Conservation (phyloP, 176 grass and related monocot genomes). For the Zoysia pacifica region DNA sequence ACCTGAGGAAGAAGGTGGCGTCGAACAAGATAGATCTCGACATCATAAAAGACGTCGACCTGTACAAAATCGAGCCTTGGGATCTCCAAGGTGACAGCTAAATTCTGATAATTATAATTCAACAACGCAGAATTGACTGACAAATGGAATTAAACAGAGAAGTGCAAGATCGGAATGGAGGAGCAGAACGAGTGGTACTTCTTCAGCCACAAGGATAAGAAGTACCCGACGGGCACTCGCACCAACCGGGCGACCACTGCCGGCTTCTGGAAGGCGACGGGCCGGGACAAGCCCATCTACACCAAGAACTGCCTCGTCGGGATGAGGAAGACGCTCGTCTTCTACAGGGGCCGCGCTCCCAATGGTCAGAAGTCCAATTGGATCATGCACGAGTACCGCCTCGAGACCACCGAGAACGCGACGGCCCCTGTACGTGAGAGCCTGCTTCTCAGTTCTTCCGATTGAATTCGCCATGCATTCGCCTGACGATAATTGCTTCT, state of each 20-base stretch:
- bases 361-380: constrained; percentile 94
- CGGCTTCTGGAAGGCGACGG: constrained; percentile 99
- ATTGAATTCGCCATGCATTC: not conserved
- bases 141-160: constrained; percentile 40
- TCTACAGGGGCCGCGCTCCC: constrained; percentile 86
- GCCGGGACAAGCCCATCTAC: constrained; percentile 96
- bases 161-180: constrained; percentile 85
- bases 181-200: constrained; percentile 99
- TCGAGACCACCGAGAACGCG: constrained; percentile 83
- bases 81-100: constrained; percentile 72
- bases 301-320: constrained; percentile 69
- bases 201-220: constrained; percentile 99
- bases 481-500: not conserved
- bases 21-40: constrained; percentile 88
- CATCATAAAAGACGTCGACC: constrained; percentile 87
- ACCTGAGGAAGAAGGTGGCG: constrained; percentile 93
- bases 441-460: not conserved
- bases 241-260: constrained; percentile 84
- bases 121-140: not conserved
- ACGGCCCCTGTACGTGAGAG: constrained; percentile 43
- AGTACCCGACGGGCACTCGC: constrained; percentile 86
- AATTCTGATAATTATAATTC: not conserved
- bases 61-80: constrained; percentile 98
- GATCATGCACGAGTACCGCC: constrained; percentile 99
- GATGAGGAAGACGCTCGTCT: constrained; percentile 96